Evolutionary conservation across 2,329 filamentous ascomycete species (phyloP).

Genomic region (Penicillium sp.): DNA sequence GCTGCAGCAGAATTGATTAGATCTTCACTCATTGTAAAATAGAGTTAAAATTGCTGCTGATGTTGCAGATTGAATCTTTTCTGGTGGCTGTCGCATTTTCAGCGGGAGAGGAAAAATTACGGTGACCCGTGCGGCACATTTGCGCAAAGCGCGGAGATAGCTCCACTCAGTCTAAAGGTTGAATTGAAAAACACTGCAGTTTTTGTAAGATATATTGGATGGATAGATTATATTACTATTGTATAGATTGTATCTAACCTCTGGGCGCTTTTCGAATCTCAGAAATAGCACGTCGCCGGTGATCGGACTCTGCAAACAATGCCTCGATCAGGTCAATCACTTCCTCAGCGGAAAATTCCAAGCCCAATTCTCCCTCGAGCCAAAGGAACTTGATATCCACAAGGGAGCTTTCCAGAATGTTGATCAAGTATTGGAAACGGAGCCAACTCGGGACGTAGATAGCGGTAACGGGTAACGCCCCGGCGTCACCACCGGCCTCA

Average conservation of each 20-base stretch:
- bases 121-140: constrained; percentile 42
- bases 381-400: constrained; percentile 66
- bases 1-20: constrained; percentile 15
- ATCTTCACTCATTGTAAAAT: constrained; percentile 28
- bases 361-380: constrained; percentile 61
- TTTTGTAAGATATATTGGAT: background rate
- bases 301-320: constrained; percentile 62
- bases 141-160: constrained; percentile 39
- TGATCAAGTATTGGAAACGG: constrained; percentile 63
- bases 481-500: constrained; percentile 34
- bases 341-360: constrained; percentile 62
- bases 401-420: constrained; percentile 62
- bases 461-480: constrained; percentile 54
- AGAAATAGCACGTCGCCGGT: constrained; percentile 57
- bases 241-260: constrained; percentile 2
- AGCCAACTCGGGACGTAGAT: constrained; percentile 64
- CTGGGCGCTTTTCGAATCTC: constrained; percentile 51
- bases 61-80: constrained; percentile 14
- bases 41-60: constrained; percentile 15
- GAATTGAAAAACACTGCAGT: background rate
- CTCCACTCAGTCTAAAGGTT: constrained; percentile 11
- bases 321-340: constrained; percentile 63
- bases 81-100: constrained; percentile 29
- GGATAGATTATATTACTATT: background rate
- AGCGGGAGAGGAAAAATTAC: constrained; percentile 41